Conservation (phyloP, 306 rosid genomes). For the Oxytropis ochrocephala region DNA sequence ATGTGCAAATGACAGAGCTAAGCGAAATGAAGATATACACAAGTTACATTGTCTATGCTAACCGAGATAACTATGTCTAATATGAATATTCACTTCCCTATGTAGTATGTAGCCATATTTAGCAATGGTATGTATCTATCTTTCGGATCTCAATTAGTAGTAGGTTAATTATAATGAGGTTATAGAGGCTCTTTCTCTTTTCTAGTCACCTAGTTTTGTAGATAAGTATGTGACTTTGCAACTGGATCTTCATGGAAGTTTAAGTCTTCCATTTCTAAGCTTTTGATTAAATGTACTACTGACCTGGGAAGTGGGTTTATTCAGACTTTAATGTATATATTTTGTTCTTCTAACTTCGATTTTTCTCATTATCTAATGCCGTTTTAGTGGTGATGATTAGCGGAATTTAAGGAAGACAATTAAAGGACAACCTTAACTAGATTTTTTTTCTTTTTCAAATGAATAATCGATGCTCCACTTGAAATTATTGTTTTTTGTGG, state of each 20-base stretch:
- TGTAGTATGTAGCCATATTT: slow-evolving; percentile 44
- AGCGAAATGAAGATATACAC: background rate
- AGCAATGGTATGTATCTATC: slow-evolving; percentile 30
- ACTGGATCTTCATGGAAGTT: slow-evolving; percentile 32
- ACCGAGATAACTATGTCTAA: slow-evolving; percentile 40
- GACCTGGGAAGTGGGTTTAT: slow-evolving; percentile 45
- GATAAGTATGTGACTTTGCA: slow-evolving; percentile 41
- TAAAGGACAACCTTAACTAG: background rate
- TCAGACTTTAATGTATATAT: slow-evolving; percentile 30
- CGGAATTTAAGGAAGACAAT: background rate
- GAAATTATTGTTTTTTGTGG: background rate
- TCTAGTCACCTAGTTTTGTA: slow-evolving; percentile 50
- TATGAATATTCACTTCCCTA: slow-evolving; percentile 39
- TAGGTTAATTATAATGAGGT: slow-evolving; percentile 33
- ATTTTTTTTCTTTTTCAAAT: background rate
- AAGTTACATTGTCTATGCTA: slow-evolving; percentile 42
- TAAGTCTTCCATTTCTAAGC: slow-evolving; percentile 30
- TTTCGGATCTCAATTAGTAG: slow-evolving; percentile 33
- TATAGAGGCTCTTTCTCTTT: slow-evolving; percentile 42
- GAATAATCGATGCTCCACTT: background rate
- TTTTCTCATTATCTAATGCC: background rate
- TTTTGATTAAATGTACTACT: slow-evolving; percentile 38
- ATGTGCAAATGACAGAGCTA: slow-evolving; percentile 55
- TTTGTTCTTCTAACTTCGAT: background rate
- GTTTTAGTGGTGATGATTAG: background rate